Evolutionary conservation across 768 basidiomycete genomes (phyloP).

Genomic region (Kwoniella newhampshirensis): DNA sequence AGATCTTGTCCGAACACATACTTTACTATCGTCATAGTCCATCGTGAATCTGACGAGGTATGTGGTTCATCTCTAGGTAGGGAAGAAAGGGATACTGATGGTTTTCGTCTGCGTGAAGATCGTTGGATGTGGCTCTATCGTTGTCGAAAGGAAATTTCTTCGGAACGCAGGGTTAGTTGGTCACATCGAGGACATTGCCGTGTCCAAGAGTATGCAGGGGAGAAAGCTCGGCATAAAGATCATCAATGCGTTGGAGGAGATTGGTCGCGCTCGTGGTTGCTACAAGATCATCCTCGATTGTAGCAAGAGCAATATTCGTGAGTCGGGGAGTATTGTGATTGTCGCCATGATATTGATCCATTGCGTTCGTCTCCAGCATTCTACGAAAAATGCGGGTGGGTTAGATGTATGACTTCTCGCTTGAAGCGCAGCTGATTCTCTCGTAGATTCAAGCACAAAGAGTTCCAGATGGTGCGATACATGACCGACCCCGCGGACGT

Average conservation of each 20-base stretch:
- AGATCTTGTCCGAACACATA: slow-evolving; percentile 60
- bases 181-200: slow-evolving; percentile 97
- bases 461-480: slow-evolving; percentile 77
- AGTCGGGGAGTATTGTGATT: slow-evolving; percentile 53
- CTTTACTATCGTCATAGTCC: slow-evolving; percentile 79
- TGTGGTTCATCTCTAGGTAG: background rate
- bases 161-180: slow-evolving; percentile 81
- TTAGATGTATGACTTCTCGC: too few relatives aligned
- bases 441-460: slow-evolving; percentile 67
- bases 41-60: slow-evolving; percentile 63
- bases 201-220: slow-evolving; percentile 82
- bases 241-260: slow-evolving; percentile 78
- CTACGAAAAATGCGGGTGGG: slow-evolving; percentile 78
- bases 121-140: slow-evolving; percentile 76
- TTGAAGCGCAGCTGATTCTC: background rate
- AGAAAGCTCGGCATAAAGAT: slow-evolving; percentile 84
- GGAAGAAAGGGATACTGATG: background rate
- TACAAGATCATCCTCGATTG: slow-evolving; percentile 99
- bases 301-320: slow-evolving; percentile 83
- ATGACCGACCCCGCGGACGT: slow-evolving; percentile 24
- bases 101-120: slow-evolving; percentile 55
- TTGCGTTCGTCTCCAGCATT: slow-evolving; percentile 75
- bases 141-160: slow-evolving; percentile 93
- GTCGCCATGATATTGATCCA: background rate
- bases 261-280: slow-evolving; percentile 72